Conservation (phyloP, 2,329 filamentous ascomycete species). For the Hypomyces perniciosus region DNA sequence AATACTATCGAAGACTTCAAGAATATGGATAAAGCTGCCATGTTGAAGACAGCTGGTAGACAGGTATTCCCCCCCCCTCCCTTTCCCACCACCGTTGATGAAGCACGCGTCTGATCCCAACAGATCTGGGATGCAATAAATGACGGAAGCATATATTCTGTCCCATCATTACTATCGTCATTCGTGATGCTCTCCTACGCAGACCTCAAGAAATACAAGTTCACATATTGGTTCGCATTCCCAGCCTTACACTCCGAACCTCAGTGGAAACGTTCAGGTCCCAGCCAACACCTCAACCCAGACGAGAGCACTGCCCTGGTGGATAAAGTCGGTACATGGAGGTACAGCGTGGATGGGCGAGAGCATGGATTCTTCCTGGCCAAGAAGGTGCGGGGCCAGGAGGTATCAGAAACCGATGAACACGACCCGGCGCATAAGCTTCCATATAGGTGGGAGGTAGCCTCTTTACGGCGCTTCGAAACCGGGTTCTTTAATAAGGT, state of each 20-base stretch:
- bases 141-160: conserved; percentile 92
- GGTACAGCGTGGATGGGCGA: conserved; percentile 70
- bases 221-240: conserved; percentile 98
- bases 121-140: conserved; percentile 97
- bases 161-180: conserved; percentile 82
- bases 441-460: conserved; percentile 71
- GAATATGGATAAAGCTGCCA: conserved; percentile 69
- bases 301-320: conserved; percentile 74
- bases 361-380: conserved; percentile 96
- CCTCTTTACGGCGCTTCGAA: conserved; percentile 71
- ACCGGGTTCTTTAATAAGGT: conserved; percentile 77
- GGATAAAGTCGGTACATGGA: conserved; percentile 82
- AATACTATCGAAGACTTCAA: conserved; percentile 95
- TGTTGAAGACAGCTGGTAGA: conserved; percentile 71
- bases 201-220: conserved; percentile 94
- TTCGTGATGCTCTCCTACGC: conserved; percentile 89
- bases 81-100: background rate
- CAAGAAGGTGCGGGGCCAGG: conserved; percentile 56
- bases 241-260: conserved; percentile 88
- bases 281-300: conserved; percentile 50
- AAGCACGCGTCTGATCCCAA: conserved; percentile 14
- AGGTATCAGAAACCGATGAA: conserved; percentile 38
- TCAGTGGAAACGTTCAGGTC: conserved; percentile 62
- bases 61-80: conserved; percentile 57
- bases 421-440: conserved; percentile 44